Percentiles rank a stretch among this genome's conserved stretches.
phyloP scores from a whole-genome alignment of 2,329 filamentous ascomycete genomes.

The Sphaerulina populicola region DNA sequence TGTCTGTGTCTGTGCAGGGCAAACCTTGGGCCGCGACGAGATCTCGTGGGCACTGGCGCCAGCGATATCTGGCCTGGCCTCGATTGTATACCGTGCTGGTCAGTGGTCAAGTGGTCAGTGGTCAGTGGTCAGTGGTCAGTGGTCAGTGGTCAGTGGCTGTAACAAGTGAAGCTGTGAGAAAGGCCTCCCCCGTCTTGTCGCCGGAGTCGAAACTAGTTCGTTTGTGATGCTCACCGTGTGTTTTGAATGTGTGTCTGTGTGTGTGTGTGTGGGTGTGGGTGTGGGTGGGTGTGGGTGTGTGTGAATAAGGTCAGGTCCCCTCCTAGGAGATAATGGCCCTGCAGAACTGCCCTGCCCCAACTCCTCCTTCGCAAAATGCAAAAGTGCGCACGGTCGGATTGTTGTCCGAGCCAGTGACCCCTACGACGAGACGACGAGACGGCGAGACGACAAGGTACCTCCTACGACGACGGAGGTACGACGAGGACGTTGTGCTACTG shows the following conservation, averaged over 20 bases:
- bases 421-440: neutral
- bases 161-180: too few species aligned
- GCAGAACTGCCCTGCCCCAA: neutral
- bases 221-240: slow-evolving; percentile 1
- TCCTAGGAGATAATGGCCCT: too few species aligned
- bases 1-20: neutral
- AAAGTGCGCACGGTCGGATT: neutral
- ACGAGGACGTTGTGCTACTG: too few species aligned
- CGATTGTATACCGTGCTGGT: neutral
- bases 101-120: neutral
- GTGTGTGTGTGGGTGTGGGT: neutral
- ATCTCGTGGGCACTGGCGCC: neutral
- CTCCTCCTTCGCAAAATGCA: neutral
- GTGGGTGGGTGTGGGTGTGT: neutral
- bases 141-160: neutral
- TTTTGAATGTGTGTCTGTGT: neutral
- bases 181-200: too few species aligned
- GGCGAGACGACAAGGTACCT: neutral
- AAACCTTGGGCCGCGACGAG: neutral
- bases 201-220: neutral
- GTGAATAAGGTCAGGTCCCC: too few species aligned
- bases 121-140: neutral
- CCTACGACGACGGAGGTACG: too few species aligned
- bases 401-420: neutral
- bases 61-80: neutral